Evolutionary conservation across 2,329 filamentous ascomycete genomes (phyloP), one percentile per base, ranked within the genome.

Genomic region (Epichloe typhina): DNA sequence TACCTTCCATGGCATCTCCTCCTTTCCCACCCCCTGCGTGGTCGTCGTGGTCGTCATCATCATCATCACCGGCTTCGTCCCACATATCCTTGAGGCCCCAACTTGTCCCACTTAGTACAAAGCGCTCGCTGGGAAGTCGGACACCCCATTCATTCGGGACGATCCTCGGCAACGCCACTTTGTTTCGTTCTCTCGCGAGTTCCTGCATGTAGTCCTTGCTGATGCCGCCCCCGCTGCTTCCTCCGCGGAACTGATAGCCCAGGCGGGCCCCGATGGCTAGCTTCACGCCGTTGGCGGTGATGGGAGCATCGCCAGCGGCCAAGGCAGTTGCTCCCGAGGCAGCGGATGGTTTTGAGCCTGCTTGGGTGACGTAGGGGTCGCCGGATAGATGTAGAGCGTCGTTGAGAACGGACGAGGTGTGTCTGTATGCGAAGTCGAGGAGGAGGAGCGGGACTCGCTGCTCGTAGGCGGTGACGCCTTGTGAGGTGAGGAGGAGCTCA

Each of bases 371-470:
- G 69, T 86, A 85, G 7, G 83, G 83, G 64, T 88, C 84, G 6
- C 79, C 76, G 5, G 77, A 75, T 26, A 87, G 76, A 60, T 86
- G 82, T 15, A 87, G 68, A 6, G 81, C 83, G 68, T 89, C 85
- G 57, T 72, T 80, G 19, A 90, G 79, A 37, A 90, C 74, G 52
- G 79, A 76, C 1, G 80, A 81, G 9, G 84, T 87, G 73, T 89
- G 86, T 38, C 87, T 82, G 75, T 93, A 93, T 46, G 87, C 85
- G 63, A 91, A 91, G 70, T 93, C 87, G 64, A 93, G 82, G 46
- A 93, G 81, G 52, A 90, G 81, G 0, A 91, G 77, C 0, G 87
- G 87, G 1, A 93, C 86, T 60, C 87, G 86, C 65, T 85, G 80
- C 65, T 91, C 86, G 73, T 88, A 93, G 40, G 83, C 76, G 4